Evolutionary conservation across 768 basidiomycete species (phyloP).

Genomic region (Lepiota venenata): DNA sequence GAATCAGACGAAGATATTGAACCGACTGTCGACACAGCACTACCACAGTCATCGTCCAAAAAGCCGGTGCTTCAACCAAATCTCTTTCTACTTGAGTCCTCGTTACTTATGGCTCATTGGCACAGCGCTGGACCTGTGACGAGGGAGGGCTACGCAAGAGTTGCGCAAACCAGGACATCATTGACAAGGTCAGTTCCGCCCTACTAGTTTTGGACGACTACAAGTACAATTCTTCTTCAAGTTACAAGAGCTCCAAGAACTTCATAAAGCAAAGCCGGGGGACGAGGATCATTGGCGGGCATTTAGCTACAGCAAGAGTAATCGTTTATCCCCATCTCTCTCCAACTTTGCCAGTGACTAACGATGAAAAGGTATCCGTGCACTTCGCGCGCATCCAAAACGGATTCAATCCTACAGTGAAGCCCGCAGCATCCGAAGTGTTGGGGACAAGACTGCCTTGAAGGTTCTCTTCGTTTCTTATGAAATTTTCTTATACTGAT

Average conservation of each 20-base stretch:
- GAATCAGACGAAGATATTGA: slow-evolving; percentile 24
- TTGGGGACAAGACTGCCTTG: slow-evolving; percentile 72
- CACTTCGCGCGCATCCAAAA: slow-evolving; percentile 49
- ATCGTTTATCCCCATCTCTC: slow-evolving; percentile 11
- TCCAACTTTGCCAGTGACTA: neutral
- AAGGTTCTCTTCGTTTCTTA: slow-evolving; percentile 42
- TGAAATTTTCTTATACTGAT: neutral
- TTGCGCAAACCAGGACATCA: slow-evolving; percentile 68
- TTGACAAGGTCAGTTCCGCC: slow-evolving; percentile 54
- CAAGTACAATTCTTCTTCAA: slow-evolving; percentile 21
- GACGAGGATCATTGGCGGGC: slow-evolving; percentile 69
- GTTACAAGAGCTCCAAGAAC: slow-evolving; percentile 62
- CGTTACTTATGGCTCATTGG: neutral
- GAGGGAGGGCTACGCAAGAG: slow-evolving; percentile 31
- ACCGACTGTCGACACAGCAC: neutral
- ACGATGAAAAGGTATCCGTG: slow-evolving; percentile 48
- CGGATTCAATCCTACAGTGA: slow-evolving; percentile 58
- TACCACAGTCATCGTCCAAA: neutral
- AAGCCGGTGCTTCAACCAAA: slow-evolving; percentile 15
- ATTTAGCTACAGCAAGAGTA: slow-evolving; percentile 65
- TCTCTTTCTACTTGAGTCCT: neutral
- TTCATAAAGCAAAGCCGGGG: slow-evolving; percentile 59
- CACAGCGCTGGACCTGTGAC: slow-evolving; percentile 69
- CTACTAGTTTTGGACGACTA: neutral
- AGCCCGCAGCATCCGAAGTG: slow-evolving; percentile 54